Conservation (phyloP, 371 early-diverging fungal species). For the Mucor sp. region DNA sequence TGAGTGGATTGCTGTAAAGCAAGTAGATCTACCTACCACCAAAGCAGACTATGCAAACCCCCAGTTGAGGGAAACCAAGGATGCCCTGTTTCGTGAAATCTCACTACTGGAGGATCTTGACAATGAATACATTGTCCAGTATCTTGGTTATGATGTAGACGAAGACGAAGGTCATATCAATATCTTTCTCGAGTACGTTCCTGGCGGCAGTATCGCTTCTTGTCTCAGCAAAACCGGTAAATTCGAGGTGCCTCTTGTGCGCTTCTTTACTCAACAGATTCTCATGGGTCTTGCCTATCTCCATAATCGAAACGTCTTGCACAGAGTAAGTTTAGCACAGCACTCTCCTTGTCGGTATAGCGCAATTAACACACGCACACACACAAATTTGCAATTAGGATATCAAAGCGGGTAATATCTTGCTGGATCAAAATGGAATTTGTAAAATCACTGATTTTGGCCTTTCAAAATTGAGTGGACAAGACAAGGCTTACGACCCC, state of each 20-base stretch:
- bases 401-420: slow-evolving; percentile 94
- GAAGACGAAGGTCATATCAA: slow-evolving; percentile 73
- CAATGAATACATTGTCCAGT: slow-evolving; percentile 94
- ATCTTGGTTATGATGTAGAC: slow-evolving; percentile 70
- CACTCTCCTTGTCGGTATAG: background rate
- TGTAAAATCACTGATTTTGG: slow-evolving; percentile 99
- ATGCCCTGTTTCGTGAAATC: slow-evolving; percentile 48
- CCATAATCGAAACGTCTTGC: slow-evolving; percentile 93
- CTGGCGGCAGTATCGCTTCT: slow-evolving; percentile 94
- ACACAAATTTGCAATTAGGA: slow-evolving; percentile 47
- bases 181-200: slow-evolving; percentile 97
- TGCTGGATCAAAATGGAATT: slow-evolving; percentile 85
- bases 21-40: slow-evolving; percentile 83
- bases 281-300: slow-evolving; percentile 93
- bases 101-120: slow-evolving; percentile 64
- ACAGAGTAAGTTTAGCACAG: slow-evolving; percentile 63
- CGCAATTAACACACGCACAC: background rate
- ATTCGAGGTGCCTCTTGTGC: slow-evolving; percentile 81
- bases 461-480: slow-evolving; percentile 83
- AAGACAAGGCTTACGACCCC: slow-evolving; percentile 54
- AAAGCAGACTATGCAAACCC: slow-evolving; percentile 51
- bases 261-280: slow-evolving; percentile 88
- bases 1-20: slow-evolving; percentile 97
- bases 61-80: slow-evolving; percentile 38
- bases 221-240: slow-evolving; percentile 79